Evolutionary conservation across 768 basidiomycete species (phyloP).

Genomic region (Pilatotrama ljubarskyi): DNA sequence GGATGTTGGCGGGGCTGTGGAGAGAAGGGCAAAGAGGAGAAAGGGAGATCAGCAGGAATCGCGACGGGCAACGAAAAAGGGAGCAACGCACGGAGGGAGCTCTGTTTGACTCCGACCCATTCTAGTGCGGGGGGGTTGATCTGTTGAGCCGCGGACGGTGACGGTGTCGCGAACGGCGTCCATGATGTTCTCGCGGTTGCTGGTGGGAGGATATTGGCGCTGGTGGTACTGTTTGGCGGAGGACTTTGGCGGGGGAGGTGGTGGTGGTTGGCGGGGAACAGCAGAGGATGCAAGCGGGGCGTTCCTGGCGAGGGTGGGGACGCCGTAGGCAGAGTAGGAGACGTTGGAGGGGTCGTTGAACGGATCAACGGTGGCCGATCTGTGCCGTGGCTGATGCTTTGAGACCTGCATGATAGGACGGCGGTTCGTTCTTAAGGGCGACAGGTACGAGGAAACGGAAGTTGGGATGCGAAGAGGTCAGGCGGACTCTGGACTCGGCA

Average conservation of each 20-base stretch:
- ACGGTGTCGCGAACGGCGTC: constrained; percentile 74
- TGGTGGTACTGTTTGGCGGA: constrained; percentile 37
- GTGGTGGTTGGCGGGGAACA: constrained; percentile 29
- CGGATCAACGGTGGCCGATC: constrained; percentile 29
- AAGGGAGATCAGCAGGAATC: constrained; percentile 16
- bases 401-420: constrained; percentile 30
- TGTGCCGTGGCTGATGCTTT: constrained; percentile 29
- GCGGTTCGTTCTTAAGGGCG: constrained; percentile 13
- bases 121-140: constrained; percentile 46
- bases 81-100: constrained; percentile 41
- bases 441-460: constrained; percentile 12
- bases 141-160: constrained; percentile 46
- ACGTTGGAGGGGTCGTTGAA: constrained; percentile 32
- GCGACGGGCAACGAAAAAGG: constrained; percentile 15
- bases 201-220: constrained; percentile 22
- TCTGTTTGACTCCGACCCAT: constrained; percentile 60
- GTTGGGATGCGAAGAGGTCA: constrained; percentile 11
- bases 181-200: constrained; percentile 46
- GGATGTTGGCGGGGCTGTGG: constrained; percentile 26
- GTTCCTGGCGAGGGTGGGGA: constrained; percentile 32
- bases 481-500: constrained; percentile 17
- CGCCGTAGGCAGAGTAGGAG: constrained; percentile 34
- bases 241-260: constrained; percentile 38
- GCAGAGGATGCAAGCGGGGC: constrained; percentile 14
- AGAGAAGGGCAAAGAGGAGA: constrained; percentile 6